Evolutionary conservation across 2,329 filamentous ascomycete species (phyloP), one percentile per base, ranked within the genome.

Genomic region (Camillea tinctor): DNA sequence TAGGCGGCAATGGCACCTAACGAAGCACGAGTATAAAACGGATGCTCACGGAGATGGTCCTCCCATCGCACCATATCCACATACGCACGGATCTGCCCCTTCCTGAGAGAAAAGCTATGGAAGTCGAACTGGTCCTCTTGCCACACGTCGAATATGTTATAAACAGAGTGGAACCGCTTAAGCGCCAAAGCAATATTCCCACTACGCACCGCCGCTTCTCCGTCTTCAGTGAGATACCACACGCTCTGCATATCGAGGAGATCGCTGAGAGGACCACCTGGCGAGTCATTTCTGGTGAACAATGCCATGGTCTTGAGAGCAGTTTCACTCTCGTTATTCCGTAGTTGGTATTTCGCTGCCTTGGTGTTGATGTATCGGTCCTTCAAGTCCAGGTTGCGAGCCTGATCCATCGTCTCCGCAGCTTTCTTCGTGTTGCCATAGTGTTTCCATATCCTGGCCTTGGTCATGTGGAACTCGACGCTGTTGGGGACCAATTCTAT

Each of bases 331-430:
- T 97, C 88, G 74, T 97, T 87, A 76, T 97, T 96, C 58, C 95
- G 88, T 53, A 99, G 84, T 75, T 96, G 93, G 74, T 99, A 99
- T 74, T 99, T 99, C 61, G 94, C 93, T 54, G 93, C 90, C 79
- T 99, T 99, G 65, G 93, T 96, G 81, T 99, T 99, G 82, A 98
- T 98, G 75, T 98, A 96, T 51, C 95, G 88, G 73, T 99, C 95
- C 77, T 89, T 92, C 66, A 90, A 86, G 72, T 99, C 96, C 63
- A 97, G 82, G 64, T 87, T 84, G 56, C 95, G 88, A 1, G 95
- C 95, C 66, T 89, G 81, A 68, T 97, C 91, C 92, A 99, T 98
- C 50, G 87, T 85, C 70, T 93, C 89, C 0, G 93, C 86, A 1
- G 96, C 95, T 75, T 91, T 91, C 66, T 85, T 79, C 5, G 88